phyloP scores from a whole-genome alignment of 371 early-diverging fungal species.

The Chytridium lagenaria region DNA sequence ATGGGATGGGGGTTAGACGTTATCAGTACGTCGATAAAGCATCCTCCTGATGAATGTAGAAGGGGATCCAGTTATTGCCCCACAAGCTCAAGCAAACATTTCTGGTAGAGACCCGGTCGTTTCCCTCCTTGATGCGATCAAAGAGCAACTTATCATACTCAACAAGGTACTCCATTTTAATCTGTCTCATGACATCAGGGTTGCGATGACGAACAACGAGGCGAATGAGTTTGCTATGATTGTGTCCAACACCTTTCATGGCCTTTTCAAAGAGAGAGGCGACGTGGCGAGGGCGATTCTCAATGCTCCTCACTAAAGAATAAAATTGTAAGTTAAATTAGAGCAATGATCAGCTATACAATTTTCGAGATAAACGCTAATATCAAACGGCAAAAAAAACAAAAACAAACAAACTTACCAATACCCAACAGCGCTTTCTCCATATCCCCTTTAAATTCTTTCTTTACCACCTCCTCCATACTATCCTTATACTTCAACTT shows the following conservation, averaged over 20 bases:
- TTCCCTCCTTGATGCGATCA: constrained; percentile 50
- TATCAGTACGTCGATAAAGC: no score
- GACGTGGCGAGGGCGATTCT: constrained; percentile 48
- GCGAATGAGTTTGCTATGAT: constrained; percentile 55
- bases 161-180: constrained; percentile 55
- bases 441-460: constrained; percentile 59
- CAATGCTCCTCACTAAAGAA: constrained; percentile 37
- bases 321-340: not conserved
- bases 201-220: constrained; percentile 55
- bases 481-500: constrained; percentile 46
- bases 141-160: constrained; percentile 52
- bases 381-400: constrained; percentile 5
- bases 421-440: constrained; percentile 50
- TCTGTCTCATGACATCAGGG: constrained; percentile 48
- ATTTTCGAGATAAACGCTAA: constrained; percentile 12
- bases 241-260: constrained; percentile 61
- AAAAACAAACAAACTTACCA: constrained; percentile 37
- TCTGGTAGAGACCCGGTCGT: constrained; percentile 23
- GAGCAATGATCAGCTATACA: no score
- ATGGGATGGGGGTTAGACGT: no score
- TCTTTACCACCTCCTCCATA: constrained; percentile 56
- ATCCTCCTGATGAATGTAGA: no score
- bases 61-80: no score
- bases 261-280: constrained; percentile 59
- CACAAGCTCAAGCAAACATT: constrained; percentile 12